These are phyloP conservation scores for Verbascum thapsus DNA, from an alignment of 257 asterid species.

Conservation along the genomic window DNA sequence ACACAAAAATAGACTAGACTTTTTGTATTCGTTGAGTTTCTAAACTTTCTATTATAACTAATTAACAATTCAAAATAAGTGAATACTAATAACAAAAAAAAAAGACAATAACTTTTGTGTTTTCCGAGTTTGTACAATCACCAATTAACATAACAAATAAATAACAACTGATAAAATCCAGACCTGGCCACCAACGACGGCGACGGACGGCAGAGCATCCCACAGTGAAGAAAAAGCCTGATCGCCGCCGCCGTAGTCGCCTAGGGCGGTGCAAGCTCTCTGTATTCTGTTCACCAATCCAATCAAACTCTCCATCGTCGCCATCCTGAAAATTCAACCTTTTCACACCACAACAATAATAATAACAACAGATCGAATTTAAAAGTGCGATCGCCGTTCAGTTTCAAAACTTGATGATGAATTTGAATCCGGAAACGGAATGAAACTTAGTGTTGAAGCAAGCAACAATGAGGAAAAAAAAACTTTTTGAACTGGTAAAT, in stretches of 20 bases:
- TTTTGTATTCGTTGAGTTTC: too few species aligned
- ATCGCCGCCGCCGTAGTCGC: constrained; percentile 81
- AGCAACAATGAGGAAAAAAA: constrained; percentile 21
- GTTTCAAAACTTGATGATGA: constrained; percentile 14
- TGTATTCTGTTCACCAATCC: constrained; percentile 90
- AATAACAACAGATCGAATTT: constrained; percentile 15
- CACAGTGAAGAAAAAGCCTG: constrained; percentile 81
- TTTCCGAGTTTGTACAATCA: background rate
- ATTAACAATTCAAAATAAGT: too few species aligned
- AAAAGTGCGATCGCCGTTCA: constrained; percentile 4
- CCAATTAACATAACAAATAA: constrained; percentile 10
- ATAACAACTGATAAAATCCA: background rate
- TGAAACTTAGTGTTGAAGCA: constrained; percentile 30
- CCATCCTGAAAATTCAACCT: constrained; percentile 39
- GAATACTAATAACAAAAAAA: too few species aligned
- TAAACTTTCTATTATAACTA: too few species aligned
- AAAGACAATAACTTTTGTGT: background rate
- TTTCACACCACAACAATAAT: constrained; percentile 23
- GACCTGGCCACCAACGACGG: constrained; percentile 97
- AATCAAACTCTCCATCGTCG: constrained; percentile 88
- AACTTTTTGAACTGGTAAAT: constrained; percentile 14
- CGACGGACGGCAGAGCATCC: constrained; percentile 94
- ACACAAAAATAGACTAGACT: too few species aligned
- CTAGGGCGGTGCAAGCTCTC: constrained; percentile 90
- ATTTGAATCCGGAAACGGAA: constrained; percentile 5